Evolutionary conservation across 2,329 filamentous ascomycete species (phyloP).

Genomic region (Aureobasidium sp.): DNA sequence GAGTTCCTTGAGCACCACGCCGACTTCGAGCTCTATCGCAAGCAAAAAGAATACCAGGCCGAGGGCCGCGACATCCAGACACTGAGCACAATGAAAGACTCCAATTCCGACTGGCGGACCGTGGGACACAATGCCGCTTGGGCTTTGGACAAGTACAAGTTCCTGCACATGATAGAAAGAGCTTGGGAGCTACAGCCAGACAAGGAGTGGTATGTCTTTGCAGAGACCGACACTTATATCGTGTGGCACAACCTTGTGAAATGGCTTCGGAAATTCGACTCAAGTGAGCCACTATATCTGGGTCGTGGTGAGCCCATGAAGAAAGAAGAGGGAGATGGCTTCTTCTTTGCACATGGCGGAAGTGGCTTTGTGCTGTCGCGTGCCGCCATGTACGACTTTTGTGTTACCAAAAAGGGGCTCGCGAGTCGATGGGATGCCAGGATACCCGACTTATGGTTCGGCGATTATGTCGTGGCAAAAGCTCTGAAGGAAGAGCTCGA

Average conservation of each 20-base stretch:
- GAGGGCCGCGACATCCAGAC: constrained; percentile 18
- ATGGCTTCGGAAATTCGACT: constrained; percentile 39
- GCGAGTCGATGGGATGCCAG: constrained; percentile 20
- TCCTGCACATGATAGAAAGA: constrained; percentile 43
- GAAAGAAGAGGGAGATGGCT: constrained; percentile 13
- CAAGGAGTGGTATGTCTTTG: constrained; percentile 44
- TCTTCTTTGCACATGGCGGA: constrained; percentile 21
- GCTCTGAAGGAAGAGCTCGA: constrained; percentile 21
- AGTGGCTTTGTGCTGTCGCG: constrained; percentile 22
- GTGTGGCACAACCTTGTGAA: constrained; percentile 35
- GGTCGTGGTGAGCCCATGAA: constrained; percentile 22
- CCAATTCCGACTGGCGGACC: constrained; percentile 14
- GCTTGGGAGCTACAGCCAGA: constrained; percentile 39
- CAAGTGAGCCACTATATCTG: constrained; percentile 36
- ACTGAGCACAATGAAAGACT: constrained; percentile 15
- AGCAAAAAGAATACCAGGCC: constrained; percentile 18
- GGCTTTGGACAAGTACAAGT: constrained; percentile 46
- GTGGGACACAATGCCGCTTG: constrained; percentile 25
- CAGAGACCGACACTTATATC: constrained; percentile 43
- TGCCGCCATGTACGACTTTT: constrained; percentile 17
- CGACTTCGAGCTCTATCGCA: constrained; percentile 21
- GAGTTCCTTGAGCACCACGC: constrained; percentile 12
- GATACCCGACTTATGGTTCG: constrained; percentile 19
- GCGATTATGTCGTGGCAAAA: constrained; percentile 20
- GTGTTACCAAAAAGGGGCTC: constrained; percentile 14